Evolutionary conservation across 108 stramenopile species (phyloP).

Genomic region (Parietichytrium sp.): DNA sequence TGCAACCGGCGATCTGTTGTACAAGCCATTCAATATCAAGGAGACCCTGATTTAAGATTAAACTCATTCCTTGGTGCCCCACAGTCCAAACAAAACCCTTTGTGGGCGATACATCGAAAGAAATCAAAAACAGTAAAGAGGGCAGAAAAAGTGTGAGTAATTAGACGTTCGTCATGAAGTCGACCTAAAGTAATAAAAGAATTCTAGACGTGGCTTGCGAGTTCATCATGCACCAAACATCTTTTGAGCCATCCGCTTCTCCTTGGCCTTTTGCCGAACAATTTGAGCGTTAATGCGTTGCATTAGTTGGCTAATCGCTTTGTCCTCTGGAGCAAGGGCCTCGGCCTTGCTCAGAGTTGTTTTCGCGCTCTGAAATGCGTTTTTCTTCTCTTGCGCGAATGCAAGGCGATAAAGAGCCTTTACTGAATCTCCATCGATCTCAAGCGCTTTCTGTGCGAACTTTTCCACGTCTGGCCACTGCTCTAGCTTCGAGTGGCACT

Average conservation of each 20-base stretch:
- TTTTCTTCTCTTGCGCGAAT: conserved; percentile 38
- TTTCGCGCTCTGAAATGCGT: conserved; percentile 38
- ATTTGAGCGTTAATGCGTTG: conserved; percentile 42
- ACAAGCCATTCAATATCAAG: background rate
- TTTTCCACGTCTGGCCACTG: conserved; percentile 19
- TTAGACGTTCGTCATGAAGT: too few species aligned
- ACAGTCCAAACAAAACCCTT: too few species aligned
- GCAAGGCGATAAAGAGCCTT: conserved; percentile 47
- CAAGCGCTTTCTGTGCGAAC: conserved; percentile 10
- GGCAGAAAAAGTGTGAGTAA: too few species aligned
- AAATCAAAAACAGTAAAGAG: too few species aligned
- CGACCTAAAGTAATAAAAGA: too few species aligned
- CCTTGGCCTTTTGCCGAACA: background rate
- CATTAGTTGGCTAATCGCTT: background rate
- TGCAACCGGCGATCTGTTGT: too few species aligned
- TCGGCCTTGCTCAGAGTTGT: background rate
- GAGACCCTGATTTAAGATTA: conserved; percentile 13
- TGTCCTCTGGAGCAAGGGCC: conserved; percentile 22
- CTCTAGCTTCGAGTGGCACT: conserved; percentile 40
- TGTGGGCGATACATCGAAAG: too few species aligned
- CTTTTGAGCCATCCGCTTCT: conserved; percentile 41
- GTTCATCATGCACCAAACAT: too few species aligned
- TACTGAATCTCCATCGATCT: background rate
- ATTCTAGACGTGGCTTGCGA: too few species aligned
- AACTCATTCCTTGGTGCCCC: too few species aligned